Evolutionary conservation across 2,329 filamentous ascomycete genomes (phyloP), one percentile per base, ranked within the genome.

Genomic region (Colletotrichum trifolii): DNA sequence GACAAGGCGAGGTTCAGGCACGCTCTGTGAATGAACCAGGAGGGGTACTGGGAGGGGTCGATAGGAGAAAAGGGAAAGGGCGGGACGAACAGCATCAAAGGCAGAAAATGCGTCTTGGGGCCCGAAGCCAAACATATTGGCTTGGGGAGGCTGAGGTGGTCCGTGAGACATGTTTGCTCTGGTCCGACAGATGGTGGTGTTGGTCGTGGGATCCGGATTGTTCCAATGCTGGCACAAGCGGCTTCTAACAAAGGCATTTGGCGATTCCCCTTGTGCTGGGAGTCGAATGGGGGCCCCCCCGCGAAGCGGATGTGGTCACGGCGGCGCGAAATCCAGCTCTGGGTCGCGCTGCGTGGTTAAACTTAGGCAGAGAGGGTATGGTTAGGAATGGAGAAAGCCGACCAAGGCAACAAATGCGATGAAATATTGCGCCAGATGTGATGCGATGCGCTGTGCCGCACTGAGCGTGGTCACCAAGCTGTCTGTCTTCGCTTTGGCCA

Each of bases 51-150:
- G 52, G 47, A 57, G 17, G 52, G 53, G 47, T 61, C 40, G 48
- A 36, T 15, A n/a, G 40, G 39, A 45, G 52, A 12, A 46, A 12
- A 36, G 34, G n/a, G 35, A 56, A 58, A 42, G 48, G 60, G 64
- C 45, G 60, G 54, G 38, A 66, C 64, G 39, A 66, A 66, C 64
- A 63, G 62, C 59, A 54, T 66, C 60, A 46, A 64, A 64, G 60
- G 54, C 59, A 59, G 60, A 64, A 46, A 58, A 70, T 63, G 69
- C 67, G 52, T 67, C 67, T 65, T 73, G 69, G 64, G 66, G 66
- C 69, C 73, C 71, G 69, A 78, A 80, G 69, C 72, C 73, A 67
- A 76, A 79, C 53, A 78, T 72, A 71, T 74, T 77, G 70, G 70
- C 68, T 53, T 73, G 73, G 69, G 71, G 71, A 66, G 73, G 74